A percentile compares a stretch with the other conserved stretches of the same genome.
phyloP scores from a whole-genome alignment of 805 yeast species.

The Yamadazyma akitaensis region DNA sequence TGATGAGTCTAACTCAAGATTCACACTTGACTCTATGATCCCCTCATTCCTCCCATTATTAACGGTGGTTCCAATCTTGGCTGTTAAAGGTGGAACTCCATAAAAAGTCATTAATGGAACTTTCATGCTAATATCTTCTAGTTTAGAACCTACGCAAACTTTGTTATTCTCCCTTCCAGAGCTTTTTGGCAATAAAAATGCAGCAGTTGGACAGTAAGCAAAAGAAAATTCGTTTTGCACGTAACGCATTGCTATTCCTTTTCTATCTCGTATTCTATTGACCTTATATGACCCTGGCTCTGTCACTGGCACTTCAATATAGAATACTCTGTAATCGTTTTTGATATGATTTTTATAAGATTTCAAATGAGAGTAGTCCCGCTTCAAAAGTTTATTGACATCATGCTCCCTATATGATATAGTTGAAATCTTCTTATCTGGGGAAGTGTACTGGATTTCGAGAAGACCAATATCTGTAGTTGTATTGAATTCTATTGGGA shows the following conservation, averaged over 20 bases:
- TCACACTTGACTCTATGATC: slow-evolving; percentile 10
- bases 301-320: slow-evolving; percentile 60
- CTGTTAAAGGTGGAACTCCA: slow-evolving; percentile 71
- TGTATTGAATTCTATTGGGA: slow-evolving; percentile 81
- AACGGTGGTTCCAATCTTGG: slow-evolving; percentile 23
- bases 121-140: slow-evolving; percentile 36
- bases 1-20: not conserved
- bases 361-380: slow-evolving; percentile 30
- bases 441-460: slow-evolving; percentile 59
- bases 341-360: slow-evolving; percentile 15
- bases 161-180: slow-evolving; percentile 28
- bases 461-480: slow-evolving; percentile 67
- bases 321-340: slow-evolving; percentile 45
- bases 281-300: slow-evolving; percentile 79
- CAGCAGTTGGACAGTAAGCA: slow-evolving; percentile 75
- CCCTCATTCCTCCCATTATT: slow-evolving; percentile 23
- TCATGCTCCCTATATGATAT: slow-evolving; percentile 58
- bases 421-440: slow-evolving; percentile 45
- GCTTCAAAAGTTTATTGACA: slow-evolving; percentile 37
- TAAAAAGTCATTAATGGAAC: slow-evolving; percentile 50
- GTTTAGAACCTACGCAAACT: slow-evolving; percentile 52
- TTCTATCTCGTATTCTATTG: slow-evolving; percentile 60
- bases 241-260: slow-evolving; percentile 57
- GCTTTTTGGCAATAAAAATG: slow-evolving; percentile 41
- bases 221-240: slow-evolving; percentile 61